A percentile compares a stretch with the other conserved stretches of the same genome.
These are phyloP conservation scores for Vitis rotundifolia DNA, from an alignment of 164 flowering plant genomes.

Conservation along the genomic window DNA sequence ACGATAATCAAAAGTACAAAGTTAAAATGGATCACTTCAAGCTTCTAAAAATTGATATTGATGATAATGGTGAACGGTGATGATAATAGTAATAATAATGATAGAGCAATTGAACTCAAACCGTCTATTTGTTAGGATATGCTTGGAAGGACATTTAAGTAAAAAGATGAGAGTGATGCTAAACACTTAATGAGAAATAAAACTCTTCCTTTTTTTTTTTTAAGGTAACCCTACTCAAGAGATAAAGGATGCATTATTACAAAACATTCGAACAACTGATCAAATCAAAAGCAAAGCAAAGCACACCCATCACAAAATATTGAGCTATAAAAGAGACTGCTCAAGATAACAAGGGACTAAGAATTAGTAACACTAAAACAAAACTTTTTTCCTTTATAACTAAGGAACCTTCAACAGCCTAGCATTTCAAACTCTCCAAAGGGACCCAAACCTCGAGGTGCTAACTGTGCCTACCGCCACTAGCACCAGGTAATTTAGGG, in stretches of 20 bases:
- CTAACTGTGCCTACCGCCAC: too few species aligned
- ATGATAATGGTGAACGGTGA: not conserved
- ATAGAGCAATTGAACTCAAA: too few species aligned
- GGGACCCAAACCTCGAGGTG: too few species aligned
- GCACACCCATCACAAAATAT: not conserved
- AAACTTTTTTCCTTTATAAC: too few species aligned
- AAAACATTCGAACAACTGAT: not conserved
- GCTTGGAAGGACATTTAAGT: too few species aligned
- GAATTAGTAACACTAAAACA: too few species aligned
- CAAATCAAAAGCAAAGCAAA: not conserved
- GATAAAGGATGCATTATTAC: not conserved
- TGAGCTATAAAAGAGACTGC: not conserved
- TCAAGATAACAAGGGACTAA: not conserved
- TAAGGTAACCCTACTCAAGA: not conserved
- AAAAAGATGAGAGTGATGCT: not conserved
- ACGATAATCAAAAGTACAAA: conserved; percentile 2
- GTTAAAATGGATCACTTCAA: not conserved
- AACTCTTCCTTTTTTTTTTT: not conserved
- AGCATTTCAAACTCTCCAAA: too few species aligned
- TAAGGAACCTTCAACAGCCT: too few species aligned
- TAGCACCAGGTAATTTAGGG: too few species aligned
- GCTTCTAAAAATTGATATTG: not conserved
- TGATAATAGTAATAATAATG: not conserved
- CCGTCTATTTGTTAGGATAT: too few species aligned
- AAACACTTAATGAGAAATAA: not conserved